Evolutionary conservation across 2,329 filamentous ascomycete genomes (phyloP).

Genomic region (Xylariaceae sp.): DNA sequence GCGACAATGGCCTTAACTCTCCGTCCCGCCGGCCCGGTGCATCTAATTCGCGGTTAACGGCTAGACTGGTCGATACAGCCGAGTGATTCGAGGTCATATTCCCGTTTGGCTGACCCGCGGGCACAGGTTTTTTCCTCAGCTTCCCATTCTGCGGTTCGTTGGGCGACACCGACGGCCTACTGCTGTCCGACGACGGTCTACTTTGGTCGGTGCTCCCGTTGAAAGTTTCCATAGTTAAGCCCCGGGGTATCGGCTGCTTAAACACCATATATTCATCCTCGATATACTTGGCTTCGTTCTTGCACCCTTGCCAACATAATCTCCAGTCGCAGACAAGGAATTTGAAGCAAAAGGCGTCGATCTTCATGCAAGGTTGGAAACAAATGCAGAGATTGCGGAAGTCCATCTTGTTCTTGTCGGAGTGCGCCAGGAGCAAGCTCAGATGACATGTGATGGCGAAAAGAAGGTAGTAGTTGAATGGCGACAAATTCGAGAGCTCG

Average conservation of each 20-base stretch:
- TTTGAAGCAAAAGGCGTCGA: conserved; percentile 92
- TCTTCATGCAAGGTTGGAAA: conserved; percentile 96
- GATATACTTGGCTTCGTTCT: conserved; percentile 80
- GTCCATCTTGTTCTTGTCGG: conserved; percentile 98
- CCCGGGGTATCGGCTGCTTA: conserved; percentile 58
- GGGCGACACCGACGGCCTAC: conserved; percentile 49
- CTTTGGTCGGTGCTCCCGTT: conserved; percentile 52
- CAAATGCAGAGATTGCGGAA: conserved; percentile 95
- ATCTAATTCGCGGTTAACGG: conserved; percentile 48
- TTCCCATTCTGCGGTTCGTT: conserved; percentile 38
- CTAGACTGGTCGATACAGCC: conserved; percentile 49
- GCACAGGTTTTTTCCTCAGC: conserved; percentile 49
- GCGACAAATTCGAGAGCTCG: conserved; percentile 89
- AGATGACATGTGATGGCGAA: conserved; percentile 98
- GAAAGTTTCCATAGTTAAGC: conserved; percentile 39
- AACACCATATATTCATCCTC: conserved; percentile 68
- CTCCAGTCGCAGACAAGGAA: conserved; percentile 95
- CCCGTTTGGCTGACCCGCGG: conserved; percentile 46
- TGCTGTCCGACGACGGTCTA: conserved; percentile 68
- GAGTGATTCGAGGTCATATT: conserved; percentile 48
- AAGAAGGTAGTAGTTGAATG: conserved; percentile 96
- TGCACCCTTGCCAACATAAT: conserved; percentile 95
- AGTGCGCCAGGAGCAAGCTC: conserved; percentile 85
- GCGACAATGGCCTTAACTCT: conserved; percentile 61
- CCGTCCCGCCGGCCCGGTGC: conserved; percentile 42